Evolutionary conservation across 805 yeast species (phyloP).

Genomic region (Pichia cabralensis): DNA sequence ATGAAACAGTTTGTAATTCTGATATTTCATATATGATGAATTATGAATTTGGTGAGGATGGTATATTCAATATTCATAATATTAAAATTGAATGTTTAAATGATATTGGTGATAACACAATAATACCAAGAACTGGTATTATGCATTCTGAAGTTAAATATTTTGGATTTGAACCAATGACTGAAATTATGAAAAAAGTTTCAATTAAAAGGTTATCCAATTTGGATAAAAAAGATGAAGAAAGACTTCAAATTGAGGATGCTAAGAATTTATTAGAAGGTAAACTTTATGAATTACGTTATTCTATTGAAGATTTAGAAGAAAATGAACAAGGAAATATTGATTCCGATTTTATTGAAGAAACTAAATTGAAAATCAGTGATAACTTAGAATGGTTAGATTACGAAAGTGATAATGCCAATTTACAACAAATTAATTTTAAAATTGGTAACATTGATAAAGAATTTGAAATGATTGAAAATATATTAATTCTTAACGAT

Average conservation of each 20-base stretch:
- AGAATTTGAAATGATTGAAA: too few species aligned
- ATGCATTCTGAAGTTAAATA: conserved; percentile 25
- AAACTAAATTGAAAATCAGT: too few species aligned
- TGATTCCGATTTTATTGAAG: conserved; percentile 30
- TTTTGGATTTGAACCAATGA: conserved; percentile 37
- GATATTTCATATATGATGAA: conserved; percentile 23
- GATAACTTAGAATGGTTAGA: conserved; percentile 72
- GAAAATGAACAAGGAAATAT: conserved; percentile 28
- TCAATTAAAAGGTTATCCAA: conserved; percentile 36
- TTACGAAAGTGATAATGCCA: conserved; percentile 49
- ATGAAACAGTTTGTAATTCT: conserved; percentile 28
- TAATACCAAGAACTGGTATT: conserved; percentile 8
- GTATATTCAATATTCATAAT: conserved; percentile 37
- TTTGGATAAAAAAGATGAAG: conserved; percentile 48
- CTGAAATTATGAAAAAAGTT: conserved; percentile 35
- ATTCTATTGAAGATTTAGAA: conserved; percentile 46
- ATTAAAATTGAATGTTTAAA: conserved; percentile 27
- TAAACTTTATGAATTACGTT: conserved; percentile 59
- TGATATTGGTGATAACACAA: conserved; percentile 3
- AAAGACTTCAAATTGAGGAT: too few species aligned
- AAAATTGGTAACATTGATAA: conserved; percentile 28
- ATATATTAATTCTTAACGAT: too few species aligned
- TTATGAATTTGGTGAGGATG: conserved; percentile 13
- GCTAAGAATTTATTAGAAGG: conserved; percentile 68
- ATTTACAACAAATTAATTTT: conserved; percentile 27